phyloP scores from a whole-genome alignment of 2,329 filamentous ascomycete genomes.

The Nothomitra cinnamomea region DNA sequence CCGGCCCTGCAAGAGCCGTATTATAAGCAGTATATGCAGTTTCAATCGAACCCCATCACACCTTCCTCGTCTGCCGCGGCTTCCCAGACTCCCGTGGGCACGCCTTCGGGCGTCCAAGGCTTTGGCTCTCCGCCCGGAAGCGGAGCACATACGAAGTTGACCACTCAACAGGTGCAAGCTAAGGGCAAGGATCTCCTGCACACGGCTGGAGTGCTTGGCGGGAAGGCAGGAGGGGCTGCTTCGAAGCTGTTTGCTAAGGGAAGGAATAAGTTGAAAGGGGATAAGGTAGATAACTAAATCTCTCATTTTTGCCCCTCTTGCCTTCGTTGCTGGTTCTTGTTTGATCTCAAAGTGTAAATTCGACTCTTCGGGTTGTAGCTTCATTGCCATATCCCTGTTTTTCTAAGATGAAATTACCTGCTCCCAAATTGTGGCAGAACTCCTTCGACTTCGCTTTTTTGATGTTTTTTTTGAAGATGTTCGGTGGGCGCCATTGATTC shows the following conservation, averaged over 20 bases:
- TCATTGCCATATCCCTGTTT: too few species aligned
- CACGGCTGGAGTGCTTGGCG: slow-evolving; percentile 54
- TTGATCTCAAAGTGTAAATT: too few species aligned
- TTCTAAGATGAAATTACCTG: too few species aligned
- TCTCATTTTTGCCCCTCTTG: not conserved
- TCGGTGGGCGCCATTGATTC: too few species aligned
- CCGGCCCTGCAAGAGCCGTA: slow-evolving; percentile 34
- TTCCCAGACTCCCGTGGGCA: slow-evolving; percentile 22
- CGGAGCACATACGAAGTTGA: slow-evolving; percentile 23
- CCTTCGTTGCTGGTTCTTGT: not conserved
- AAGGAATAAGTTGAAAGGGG: slow-evolving; percentile 58
- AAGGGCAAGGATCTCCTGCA: slow-evolving; percentile 84
- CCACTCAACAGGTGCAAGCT: slow-evolving; percentile 49
- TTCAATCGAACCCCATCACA: not conserved
- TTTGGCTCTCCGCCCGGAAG: slow-evolving; percentile 19
- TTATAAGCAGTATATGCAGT: slow-evolving; percentile 35
- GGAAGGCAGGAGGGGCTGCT: slow-evolving; percentile 59
- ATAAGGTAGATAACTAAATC: slow-evolving; percentile 2
- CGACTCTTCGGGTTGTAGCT: too few species aligned
- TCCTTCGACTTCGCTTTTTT: too few species aligned
- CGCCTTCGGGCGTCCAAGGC: slow-evolving; percentile 18
- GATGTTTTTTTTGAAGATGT: too few species aligned
- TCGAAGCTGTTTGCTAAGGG: slow-evolving; percentile 87
- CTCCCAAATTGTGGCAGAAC: too few species aligned
- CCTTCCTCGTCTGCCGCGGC: slow-evolving; percentile 10